Base-by-base conservation (phyloP, 805 yeast species). In the Jamesozyma rosinii region DNA sequence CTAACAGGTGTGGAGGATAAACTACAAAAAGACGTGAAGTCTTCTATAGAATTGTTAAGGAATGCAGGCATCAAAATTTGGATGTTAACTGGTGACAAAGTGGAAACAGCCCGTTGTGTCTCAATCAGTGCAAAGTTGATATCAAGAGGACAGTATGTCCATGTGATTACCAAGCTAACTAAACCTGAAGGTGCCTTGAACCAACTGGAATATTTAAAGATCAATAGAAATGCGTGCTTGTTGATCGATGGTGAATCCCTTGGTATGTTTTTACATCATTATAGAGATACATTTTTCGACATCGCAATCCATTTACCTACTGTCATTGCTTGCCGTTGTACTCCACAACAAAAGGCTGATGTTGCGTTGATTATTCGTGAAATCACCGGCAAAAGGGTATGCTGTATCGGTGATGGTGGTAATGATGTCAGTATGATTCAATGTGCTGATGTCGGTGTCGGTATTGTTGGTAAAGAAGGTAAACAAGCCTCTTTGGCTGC, bases 61-160 rank as follows among this genome's bases (percentile, higher is more conserved):
- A 92, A 94, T 65, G 99, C 97, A 0, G 98, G 97, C 3, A 78
- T 94, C 44, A 89, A 89, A 55, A 92, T 92, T 41, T 92, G 99
- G 99, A 94, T 92, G 98, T 69, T 92, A 38, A 92, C 99, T 0
- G 99, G 99, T 52, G 99, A 92, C 63, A 92, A 92, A 61, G 97
- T 92, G 5, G 99, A 92, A 66, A 92, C 99, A 0, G 98, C 98
- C 1, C 78, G 88, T 47, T 92, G 98, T 72, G 97, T 92, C 33
- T 88, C 97, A 18, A 84, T 94, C n/a, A 85, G 95, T 61, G 92
- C 97, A 27, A 82, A 89, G 56, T 74, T 92, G 41, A 90, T 92
- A 24, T 74, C 95, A 1, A 76, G 97, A 50, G 98, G 98, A 3
- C 98, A 92, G 64, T 83, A 81, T 52, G 88, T 92, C 20, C 95